Evolutionary conservation across 2,329 filamentous ascomycete species (phyloP).

Genomic region (Alternaria alternata): DNA sequence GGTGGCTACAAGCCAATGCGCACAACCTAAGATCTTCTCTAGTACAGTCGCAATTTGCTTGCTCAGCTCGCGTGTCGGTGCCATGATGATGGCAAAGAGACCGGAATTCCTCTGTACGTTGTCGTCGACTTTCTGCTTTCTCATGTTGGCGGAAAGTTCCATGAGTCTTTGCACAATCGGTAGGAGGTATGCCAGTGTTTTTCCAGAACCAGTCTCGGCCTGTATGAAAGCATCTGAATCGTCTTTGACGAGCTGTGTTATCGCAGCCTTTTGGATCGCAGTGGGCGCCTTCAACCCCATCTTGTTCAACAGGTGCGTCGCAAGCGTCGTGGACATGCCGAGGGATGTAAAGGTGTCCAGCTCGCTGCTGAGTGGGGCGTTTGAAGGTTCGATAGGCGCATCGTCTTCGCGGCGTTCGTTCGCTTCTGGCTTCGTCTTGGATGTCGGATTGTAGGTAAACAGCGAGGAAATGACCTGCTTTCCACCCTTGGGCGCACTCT

Average conservation of each 20-base stretch:
- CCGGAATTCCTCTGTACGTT: constrained; percentile 83
- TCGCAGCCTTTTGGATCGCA: constrained; percentile 89
- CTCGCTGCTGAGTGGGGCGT: constrained; percentile 86
- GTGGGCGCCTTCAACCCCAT: constrained; percentile 90
- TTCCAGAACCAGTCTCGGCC: constrained; percentile 96
- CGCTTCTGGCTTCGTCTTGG: constrained; percentile 67
- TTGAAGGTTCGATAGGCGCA: constrained; percentile 75
- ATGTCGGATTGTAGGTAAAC: constrained; percentile 86
- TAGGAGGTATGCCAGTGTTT: constrained; percentile 93
- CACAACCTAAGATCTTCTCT: constrained; percentile 84
- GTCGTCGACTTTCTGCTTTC: constrained; percentile 50
- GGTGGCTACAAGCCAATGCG: constrained; percentile 92
- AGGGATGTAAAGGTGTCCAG: constrained; percentile 86
- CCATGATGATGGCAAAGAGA: constrained; percentile 91
- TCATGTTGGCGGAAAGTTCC: constrained; percentile 68
- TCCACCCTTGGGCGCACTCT: constrained; percentile 51
- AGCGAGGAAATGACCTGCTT: constrained; percentile 84
- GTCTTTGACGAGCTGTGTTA: constrained; percentile 79
- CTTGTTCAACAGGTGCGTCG: constrained; percentile 83
- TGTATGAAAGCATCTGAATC: constrained; percentile 95
- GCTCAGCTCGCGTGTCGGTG: constrained; percentile 91
- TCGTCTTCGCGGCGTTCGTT: constrained; percentile 55
- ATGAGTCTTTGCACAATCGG: constrained; percentile 91
- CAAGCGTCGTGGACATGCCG: constrained; percentile 80
- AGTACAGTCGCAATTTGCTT: constrained; percentile 91